Evolutionary conservation across 1,139 yeast genomes (phyloP).

Genomic region (Yamadazyma mexicana): DNA sequence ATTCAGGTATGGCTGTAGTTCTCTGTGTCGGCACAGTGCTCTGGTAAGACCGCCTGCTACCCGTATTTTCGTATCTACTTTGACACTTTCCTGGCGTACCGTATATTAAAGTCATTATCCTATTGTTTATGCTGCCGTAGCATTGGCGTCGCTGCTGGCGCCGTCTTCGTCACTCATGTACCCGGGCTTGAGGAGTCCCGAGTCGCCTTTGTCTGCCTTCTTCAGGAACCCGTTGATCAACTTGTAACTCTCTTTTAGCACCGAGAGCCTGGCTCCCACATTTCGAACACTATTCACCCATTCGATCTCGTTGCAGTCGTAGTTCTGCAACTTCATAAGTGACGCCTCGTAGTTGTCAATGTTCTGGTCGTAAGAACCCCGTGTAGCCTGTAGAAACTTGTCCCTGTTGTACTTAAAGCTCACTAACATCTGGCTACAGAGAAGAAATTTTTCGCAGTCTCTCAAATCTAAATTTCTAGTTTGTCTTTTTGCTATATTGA

Average conservation of each 20-base stretch:
- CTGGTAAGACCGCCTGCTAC: no score
- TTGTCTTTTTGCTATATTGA: no score
- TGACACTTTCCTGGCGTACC: no score
- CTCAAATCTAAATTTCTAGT: background rate
- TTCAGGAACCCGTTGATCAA: constrained; percentile 26
- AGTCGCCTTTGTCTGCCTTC: constrained; percentile 13
- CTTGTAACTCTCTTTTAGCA: constrained; percentile 31
- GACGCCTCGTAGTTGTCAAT: constrained; percentile 10
- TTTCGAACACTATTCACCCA: constrained; percentile 28
- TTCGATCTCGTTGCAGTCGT: constrained; percentile 11
- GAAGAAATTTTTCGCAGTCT: constrained; percentile 3
- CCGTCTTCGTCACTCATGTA: constrained; percentile 17
- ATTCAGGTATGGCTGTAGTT: no score
- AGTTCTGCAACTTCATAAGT: constrained; percentile 7
- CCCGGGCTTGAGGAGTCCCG: background rate
- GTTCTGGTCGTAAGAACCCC: constrained; percentile 2
- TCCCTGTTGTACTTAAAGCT: constrained; percentile 16
- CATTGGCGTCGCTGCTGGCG: constrained; percentile 12
- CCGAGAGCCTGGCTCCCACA: constrained; percentile 29
- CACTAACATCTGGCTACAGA: constrained; percentile 10
- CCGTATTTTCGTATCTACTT: no score
- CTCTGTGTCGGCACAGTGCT: no score
- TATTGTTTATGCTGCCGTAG: constrained; percentile 7
- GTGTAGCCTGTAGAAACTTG: constrained; percentile 5
- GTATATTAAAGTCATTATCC: no score